These are phyloP conservation scores for Globisporangium nodosum DNA, from an alignment of 352 stramenopile species.

Conservation along the genomic window DNA sequence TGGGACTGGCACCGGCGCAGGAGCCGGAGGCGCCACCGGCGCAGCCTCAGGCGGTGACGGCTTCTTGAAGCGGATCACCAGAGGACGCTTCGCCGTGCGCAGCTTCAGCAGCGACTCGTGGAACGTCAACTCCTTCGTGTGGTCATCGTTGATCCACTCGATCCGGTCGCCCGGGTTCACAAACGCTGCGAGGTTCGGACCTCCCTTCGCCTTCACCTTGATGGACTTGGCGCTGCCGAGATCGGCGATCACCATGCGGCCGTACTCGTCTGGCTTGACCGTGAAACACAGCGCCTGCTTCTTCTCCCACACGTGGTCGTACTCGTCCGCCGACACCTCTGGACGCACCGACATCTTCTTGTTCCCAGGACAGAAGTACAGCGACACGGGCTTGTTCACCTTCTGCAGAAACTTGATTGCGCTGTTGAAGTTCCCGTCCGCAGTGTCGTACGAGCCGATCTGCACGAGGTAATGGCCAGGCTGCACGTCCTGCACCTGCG, in stretches of 20 bases:
- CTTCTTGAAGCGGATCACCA: constrained; percentile 85
- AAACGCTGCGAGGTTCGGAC: constrained; percentile 41
- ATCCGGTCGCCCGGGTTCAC: constrained; percentile 64
- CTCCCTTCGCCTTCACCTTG: constrained; percentile 74
- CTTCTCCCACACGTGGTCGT: constrained; percentile 87
- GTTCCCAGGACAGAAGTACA: constrained; percentile 81
- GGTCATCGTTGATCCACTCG: constrained; percentile 83
- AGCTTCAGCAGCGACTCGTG: constrained; percentile 81
- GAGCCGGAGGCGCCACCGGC: constrained; percentile 14
- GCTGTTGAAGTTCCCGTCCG: constrained; percentile 84
- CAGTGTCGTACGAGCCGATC: constrained; percentile 80
- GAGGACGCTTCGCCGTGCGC: constrained; percentile 71
- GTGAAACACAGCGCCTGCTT: constrained; percentile 84
- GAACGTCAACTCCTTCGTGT: constrained; percentile 65
- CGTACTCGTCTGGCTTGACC: constrained; percentile 53
- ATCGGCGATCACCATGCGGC: constrained; percentile 76
- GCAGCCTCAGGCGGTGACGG: constrained; percentile 28
- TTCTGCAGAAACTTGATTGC: constrained; percentile 89
- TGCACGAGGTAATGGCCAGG: constrained; percentile 85
- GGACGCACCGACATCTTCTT: constrained; percentile 73
- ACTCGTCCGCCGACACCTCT: constrained; percentile 63
- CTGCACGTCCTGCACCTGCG: constrained; percentile 83
- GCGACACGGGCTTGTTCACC: constrained; percentile 76
- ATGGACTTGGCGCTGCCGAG: constrained; percentile 82
- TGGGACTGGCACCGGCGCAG: background rate